Evolutionary conservation across 805 yeast genomes (phyloP), one percentile per base, ranked within the genome.

Genomic region (Candida argentea): DNA sequence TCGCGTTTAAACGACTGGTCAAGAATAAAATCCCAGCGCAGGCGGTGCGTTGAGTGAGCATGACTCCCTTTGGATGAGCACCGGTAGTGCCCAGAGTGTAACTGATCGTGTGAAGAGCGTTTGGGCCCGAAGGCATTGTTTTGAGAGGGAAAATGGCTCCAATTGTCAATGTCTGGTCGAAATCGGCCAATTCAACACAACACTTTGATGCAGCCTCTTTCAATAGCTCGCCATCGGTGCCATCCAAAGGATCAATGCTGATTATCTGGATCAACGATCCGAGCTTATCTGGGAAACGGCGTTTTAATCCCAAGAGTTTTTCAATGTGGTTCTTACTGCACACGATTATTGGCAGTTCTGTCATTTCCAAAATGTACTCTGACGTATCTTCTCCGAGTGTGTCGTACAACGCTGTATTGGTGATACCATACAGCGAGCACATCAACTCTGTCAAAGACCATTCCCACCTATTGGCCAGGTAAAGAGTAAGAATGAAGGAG

Each of bases 251-350:
- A 36, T 76, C 83, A 58, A 74, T 65, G 26, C 73, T 68, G 12
- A 79, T 58, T 30, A 80, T 47, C 15, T 72, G 57, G 39, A 72
- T 70, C 31, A 79, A 44, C 34, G 37, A 36, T 17, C 47, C 50
- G 31, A 70, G 52, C 9, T 52, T 37, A 2, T 48, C 42, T 4
- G 56, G 50, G 35, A 38, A 28, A 11, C 39, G 28, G 3, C 60
- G 52, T 31, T 68, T 57, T 40, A 73, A 56, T 7, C 55, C 52
- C 24, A 78, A 48, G 13, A 77, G 48, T n/a, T 46, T 52, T 17
- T 51, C 48, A 32, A 77, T 47, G 39, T 78, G 73, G 26, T 58
- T 57, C 32, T 61, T 64, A 6, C 84, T 63, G 26, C 70, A 57
- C 12, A 76, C 57, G 20, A 77, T 56, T 9, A 75, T 62, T 2